Evolutionary conservation across 1,284 basidiomycete genomes (phyloP).

Genomic region (Tilletia caries): DNA sequence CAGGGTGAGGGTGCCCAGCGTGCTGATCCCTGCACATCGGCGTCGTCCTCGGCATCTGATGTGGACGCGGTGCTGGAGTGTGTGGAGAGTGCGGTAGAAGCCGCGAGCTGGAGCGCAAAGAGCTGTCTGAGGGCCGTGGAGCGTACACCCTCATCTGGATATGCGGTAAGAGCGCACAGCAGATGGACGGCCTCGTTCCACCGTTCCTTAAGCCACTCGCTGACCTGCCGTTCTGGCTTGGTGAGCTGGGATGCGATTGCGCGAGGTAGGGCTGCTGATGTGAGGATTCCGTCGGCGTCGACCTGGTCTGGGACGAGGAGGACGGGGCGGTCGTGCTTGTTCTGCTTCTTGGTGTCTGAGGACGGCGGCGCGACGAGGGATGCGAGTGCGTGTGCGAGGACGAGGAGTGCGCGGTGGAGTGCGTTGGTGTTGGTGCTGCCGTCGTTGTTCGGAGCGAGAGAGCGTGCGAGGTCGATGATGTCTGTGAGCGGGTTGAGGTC

Average conservation of each 20-base stretch:
- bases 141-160: slow-evolving; percentile 27
- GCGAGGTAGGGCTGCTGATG: background rate
- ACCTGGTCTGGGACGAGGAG: slow-evolving; percentile 11
- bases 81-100: slow-evolving; percentile 23
- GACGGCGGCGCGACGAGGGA: background rate
- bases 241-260: slow-evolving; percentile 4
- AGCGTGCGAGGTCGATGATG: slow-evolving; percentile 28
- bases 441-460: slow-evolving; percentile 20
- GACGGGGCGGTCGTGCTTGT: background rate
- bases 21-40: slow-evolving; percentile 13
- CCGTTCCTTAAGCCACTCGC: slow-evolving; percentile 40
- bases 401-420: slow-evolving; percentile 26
- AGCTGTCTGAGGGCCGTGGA: slow-evolving; percentile 27
- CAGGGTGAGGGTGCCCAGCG: slow-evolving; percentile 36
- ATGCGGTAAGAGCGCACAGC: slow-evolving; percentile 32
- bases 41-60: slow-evolving; percentile 1
- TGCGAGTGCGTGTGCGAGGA: slow-evolving; percentile 28
- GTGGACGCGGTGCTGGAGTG: slow-evolving; percentile 8
- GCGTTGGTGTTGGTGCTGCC: slow-evolving; percentile 16
- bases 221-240: slow-evolving; percentile 30
- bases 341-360: background rate
- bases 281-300: slow-evolving; percentile 8
- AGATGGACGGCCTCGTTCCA: slow-evolving; percentile 42
- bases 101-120: slow-evolving; percentile 28
- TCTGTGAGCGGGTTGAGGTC: slow-evolving; percentile 46